A percentile compares a stretch with the other conserved stretches of the same genome.
Evolutionary conservation across 2,329 filamentous ascomycete genomes (phyloP).

Genomic region (Aureobasidium zeae): DNA sequence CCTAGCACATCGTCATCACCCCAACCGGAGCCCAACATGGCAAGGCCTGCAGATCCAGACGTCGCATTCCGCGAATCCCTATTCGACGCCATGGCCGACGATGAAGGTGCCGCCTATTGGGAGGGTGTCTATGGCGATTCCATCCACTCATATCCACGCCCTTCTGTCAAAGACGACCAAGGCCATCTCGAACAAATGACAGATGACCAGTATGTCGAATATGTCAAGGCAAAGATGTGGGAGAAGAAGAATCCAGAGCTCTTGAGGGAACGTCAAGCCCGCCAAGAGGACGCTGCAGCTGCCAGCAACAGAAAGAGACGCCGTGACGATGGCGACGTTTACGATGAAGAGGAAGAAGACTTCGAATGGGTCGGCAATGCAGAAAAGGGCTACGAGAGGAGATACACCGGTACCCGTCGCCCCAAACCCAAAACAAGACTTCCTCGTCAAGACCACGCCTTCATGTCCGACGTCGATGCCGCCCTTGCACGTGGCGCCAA

Average conservation of each 20-base stretch:
- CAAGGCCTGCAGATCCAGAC: conserved; percentile 50
- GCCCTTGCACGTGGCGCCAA: conserved; percentile 60
- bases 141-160: conserved; percentile 73
- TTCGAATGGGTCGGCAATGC: conserved; percentile 25
- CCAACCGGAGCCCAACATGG: background rate
- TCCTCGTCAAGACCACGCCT: conserved; percentile 9
- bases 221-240: conserved; percentile 88
- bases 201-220: conserved; percentile 82
- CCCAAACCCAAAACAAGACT: conserved; percentile 31
- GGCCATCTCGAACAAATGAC: conserved; percentile 71
- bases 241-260: conserved; percentile 83
- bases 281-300: conserved; percentile 40
- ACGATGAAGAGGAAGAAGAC: conserved; percentile 25
- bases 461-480: conserved; percentile 46
- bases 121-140: conserved; percentile 94
- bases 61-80: conserved; percentile 83
- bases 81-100: conserved; percentile 93
- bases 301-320: conserved; percentile 29
- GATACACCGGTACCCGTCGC: conserved; percentile 38
- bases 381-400: conserved; percentile 54
- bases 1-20: conserved; percentile 10
- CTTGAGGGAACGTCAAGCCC: conserved; percentile 61
- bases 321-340: conserved; percentile 29
- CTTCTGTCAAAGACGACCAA: conserved; percentile 43
- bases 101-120: conserved; percentile 94